These are phyloP conservation scores for Ogataea thermomethanolica DNA, from an alignment of 805 yeast species.

Conservation along the genomic window DNA sequence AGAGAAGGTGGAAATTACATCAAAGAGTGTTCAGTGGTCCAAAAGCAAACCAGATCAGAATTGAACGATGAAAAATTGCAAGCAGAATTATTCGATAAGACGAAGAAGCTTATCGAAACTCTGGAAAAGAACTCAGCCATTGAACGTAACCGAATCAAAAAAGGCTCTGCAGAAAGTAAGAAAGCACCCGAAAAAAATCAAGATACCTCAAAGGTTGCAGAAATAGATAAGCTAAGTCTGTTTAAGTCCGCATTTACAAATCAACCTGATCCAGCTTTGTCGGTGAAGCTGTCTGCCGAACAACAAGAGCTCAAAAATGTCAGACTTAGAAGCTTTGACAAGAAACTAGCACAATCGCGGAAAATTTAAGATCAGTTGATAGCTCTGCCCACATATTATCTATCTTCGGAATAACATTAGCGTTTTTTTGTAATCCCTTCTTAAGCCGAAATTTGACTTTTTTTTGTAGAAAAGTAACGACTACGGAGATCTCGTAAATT, in stretches of 20 bases:
- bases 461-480: background rate
- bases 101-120: conserved; percentile 51
- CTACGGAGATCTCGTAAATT: conserved; percentile 1
- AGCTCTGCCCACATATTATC: background rate
- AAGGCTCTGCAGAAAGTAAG: conserved; percentile 3
- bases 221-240: conserved; percentile 18
- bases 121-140: conserved; percentile 72
- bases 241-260: conserved; percentile 25
- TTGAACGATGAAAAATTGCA: conserved; percentile 58
- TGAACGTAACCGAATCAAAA: conserved; percentile 45
- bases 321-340: conserved; percentile 24
- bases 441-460: conserved; percentile 1
- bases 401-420: background rate
- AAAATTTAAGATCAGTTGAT: background rate
- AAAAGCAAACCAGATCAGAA: conserved; percentile 57
- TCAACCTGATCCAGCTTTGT: conserved; percentile 5
- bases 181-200: background rate
- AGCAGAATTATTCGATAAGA: conserved; percentile 53
- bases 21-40: conserved; percentile 63
- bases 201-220: conserved; percentile 1
- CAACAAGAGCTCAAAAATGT: conserved; percentile 15
- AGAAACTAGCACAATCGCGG: conserved; percentile 17
- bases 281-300: conserved; percentile 1
- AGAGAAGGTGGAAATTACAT: conserved; percentile 65
- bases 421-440: conserved; percentile 4